Evolutionary conservation across 2,329 filamentous ascomycete genomes (phyloP), one percentile per base, ranked within the genome.

Genomic region (Rutstroemia sp.): DNA sequence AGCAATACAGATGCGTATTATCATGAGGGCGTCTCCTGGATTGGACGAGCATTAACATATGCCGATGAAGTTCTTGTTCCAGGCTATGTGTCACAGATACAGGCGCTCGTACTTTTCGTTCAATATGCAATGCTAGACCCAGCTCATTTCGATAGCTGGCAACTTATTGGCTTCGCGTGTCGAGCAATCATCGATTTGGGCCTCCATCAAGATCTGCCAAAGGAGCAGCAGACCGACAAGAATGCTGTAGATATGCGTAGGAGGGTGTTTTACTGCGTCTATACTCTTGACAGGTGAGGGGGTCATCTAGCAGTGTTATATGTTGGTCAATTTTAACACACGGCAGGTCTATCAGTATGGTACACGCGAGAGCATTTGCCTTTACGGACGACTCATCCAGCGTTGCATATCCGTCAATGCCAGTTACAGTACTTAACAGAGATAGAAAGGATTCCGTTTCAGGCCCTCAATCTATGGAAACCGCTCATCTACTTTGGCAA

Each of bases 41-140:
- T 81, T 16, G 74, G 78, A 2, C 76, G 76, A 46, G 92, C 92
- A 1, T 74, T 97, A 60, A 80, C 83, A 21, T 83, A 90, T 67
- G 87, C 90, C 0, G 90, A 96, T 66, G 80, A 84, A 48, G 92
- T 95, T 8, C 78, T 99, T 23, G 86, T 86, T 64, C 92, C 92
- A 0, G 92, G 92, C 19, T 89, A 90, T 54, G 82, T 90, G 23
- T 81, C 82, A 1, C 92, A 94, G 64, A 90, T 97, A 16, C 92
- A 96, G 69, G 91, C 91, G 0, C 77, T 97, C 21, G 73, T 96
- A 2, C 77, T 97, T 2, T 80, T 97, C 52, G 91, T 90, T 0
- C 84, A 95, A 64, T 97, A 96, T 70, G 86, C 92, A 3, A 88
- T 94, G 75, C 77, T 96, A 50, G 92, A 97, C 65, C 92, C 92